Evolutionary conservation across 768 basidiomycete species (phyloP).

Genomic region (Xerocomellus chrysenteron): DNA sequence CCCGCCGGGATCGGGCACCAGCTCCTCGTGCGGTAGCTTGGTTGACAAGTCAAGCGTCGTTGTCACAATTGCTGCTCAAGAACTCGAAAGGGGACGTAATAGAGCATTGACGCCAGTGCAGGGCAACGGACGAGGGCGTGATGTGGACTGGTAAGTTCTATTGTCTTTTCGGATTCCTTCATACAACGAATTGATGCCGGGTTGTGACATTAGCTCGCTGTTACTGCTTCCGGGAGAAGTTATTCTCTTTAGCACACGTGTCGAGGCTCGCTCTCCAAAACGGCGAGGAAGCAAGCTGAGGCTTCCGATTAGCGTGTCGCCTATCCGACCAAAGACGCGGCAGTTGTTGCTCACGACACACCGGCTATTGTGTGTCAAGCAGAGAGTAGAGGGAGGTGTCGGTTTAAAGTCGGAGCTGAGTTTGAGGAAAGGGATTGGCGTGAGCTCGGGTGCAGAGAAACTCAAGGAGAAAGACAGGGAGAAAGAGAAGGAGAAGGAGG

Average conservation of each 20-base stretch:
- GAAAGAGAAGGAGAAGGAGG: constrained; percentile 41
- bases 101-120: constrained; percentile 55
- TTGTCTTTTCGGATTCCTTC: background rate
- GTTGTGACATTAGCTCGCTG: constrained; percentile 27
- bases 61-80: constrained; percentile 35
- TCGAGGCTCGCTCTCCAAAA: constrained; percentile 53
- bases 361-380: constrained; percentile 58
- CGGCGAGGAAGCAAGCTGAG: constrained; percentile 59
- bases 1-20: constrained; percentile 39
- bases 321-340: constrained; percentile 50
- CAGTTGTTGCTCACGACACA: constrained; percentile 57
- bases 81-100: constrained; percentile 50
- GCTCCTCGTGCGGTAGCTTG: constrained; percentile 51
- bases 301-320: constrained; percentile 46
- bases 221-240: constrained; percentile 46
- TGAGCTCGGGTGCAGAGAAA: constrained; percentile 15
- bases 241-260: constrained; percentile 50
- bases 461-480: constrained; percentile 38
- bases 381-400: constrained; percentile 34
- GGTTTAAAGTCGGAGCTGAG: constrained; percentile 53
- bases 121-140: constrained; percentile 37
- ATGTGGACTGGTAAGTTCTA: constrained; percentile 46
- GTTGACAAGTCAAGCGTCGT: constrained; percentile 34
- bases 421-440: constrained; percentile 27
- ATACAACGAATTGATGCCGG: background rate